phyloP scores from a whole-genome alignment of 129 eudicot genomes.

The Glebionis coronaria region DNA sequence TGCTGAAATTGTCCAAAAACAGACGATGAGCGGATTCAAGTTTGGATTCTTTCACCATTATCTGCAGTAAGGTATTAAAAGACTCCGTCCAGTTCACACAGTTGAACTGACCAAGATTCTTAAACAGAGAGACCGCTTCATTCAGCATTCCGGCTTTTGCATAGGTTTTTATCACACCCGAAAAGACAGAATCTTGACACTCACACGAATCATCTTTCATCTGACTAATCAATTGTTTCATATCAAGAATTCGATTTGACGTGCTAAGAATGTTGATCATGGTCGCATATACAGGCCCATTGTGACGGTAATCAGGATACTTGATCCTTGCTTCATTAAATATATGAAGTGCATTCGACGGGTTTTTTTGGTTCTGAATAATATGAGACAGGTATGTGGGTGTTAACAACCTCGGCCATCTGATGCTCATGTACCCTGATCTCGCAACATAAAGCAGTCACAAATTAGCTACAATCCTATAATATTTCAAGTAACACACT shows the following conservation, averaged over 20 bases:
- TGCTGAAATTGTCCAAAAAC: constrained; percentile 50
- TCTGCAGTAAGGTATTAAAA: constrained; percentile 67
- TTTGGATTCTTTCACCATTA: constrained; percentile 65
- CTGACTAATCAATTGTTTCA: constrained; percentile 66
- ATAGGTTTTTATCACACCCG: constrained; percentile 56
- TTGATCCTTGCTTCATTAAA: constrained; percentile 63
- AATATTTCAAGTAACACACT: neutral
- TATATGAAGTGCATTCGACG: constrained; percentile 68
- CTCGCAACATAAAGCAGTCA: neutral
- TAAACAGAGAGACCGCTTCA: constrained; percentile 76
- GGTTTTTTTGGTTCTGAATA: constrained; percentile 65
- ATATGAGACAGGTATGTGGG: constrained; percentile 74
- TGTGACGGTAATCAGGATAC: constrained; percentile 74
- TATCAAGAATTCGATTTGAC: constrained; percentile 54
- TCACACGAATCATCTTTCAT: constrained; percentile 85
- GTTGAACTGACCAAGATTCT: constrained; percentile 62
- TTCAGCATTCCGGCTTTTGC: constrained; percentile 60
- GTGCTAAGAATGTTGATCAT: constrained; percentile 71
- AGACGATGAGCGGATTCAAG: constrained; percentile 51
- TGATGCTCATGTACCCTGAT: constrained; percentile 48
- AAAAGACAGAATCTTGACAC: constrained; percentile 67
- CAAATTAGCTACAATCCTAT: neutral
- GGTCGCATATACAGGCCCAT: constrained; percentile 85
- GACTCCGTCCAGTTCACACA: constrained; percentile 81
- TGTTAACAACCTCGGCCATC: constrained; percentile 85